Evolutionary conservation across 2,329 filamentous ascomycete genomes (phyloP).

Genomic region (Bisporella sp.): DNA sequence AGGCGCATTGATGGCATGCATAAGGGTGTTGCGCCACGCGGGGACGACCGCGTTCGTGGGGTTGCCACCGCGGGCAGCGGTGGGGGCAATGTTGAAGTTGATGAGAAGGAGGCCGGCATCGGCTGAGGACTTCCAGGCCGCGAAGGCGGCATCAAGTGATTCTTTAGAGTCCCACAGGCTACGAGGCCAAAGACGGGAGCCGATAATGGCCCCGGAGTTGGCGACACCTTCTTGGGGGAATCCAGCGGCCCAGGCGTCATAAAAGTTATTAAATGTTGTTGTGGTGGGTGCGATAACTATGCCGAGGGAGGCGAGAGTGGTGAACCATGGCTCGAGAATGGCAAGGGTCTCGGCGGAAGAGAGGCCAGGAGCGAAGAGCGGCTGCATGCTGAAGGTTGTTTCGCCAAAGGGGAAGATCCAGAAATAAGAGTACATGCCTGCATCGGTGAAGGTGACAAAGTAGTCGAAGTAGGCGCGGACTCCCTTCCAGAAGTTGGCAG

Average conservation of each 20-base stretch:
- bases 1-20: neutral
- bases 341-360: slow-evolving; percentile 18
- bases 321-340: slow-evolving; percentile 31
- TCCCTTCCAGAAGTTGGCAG: slow-evolving; percentile 42
- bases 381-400: slow-evolving; percentile 24
- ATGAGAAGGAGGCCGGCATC: no score
- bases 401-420: slow-evolving; percentile 21
- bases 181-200: no score
- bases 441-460: slow-evolving; percentile 32
- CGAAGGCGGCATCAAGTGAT: no score
- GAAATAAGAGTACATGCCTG: slow-evolving; percentile 22
- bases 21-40: neutral
- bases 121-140: no score
- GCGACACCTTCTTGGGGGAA: no score
- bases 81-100: neutral
- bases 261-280: no score
- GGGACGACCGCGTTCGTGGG: neutral
- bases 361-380: slow-evolving; percentile 25
- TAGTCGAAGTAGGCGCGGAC: slow-evolving; percentile 43
- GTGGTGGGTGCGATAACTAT: slow-evolving; percentile 11
- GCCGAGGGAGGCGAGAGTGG: slow-evolving; percentile 26
- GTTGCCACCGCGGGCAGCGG: neutral
- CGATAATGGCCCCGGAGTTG: no score
- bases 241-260: no score
- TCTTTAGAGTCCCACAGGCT: no score